Evolutionary conservation across 2,329 filamentous ascomycete genomes (phyloP), one percentile per base, ranked within the genome.

Genomic region (Nemania abortiva): DNA sequence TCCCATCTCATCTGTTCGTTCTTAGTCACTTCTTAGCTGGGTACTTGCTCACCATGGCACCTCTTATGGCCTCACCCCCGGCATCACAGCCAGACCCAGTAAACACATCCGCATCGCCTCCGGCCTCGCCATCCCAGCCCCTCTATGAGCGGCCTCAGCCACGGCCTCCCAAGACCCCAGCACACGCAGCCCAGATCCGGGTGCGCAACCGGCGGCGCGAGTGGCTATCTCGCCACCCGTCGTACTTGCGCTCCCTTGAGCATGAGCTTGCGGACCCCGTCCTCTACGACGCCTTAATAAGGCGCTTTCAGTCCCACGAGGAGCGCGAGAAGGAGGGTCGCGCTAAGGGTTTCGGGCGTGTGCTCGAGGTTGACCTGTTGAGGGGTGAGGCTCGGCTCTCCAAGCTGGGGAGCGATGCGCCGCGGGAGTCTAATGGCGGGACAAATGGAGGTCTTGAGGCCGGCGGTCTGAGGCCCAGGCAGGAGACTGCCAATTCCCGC

Each of bases 231-330:
- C 83, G 87, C 4, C 88, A 95, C 77, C 90, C 91, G 2, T 86
- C 88, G 63, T 97, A 97, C 81, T 92, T 95, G 77, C 72, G 79
- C 37, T 84, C 78, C 20, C 70, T 82, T 3, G 87, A 89, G 53
- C 87, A 88, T 67, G 87, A 89, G 74, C 81, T 89, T 45, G 84
- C 85, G 87, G 92, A 96, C 80, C 93, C 94, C 0, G 83, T 95
- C 9, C 87, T 97, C 37, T 97, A 97, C 83, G 92, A 97, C 79
- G 87, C 89, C 62, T 85, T 97, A 27, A 88, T 97, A 69, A 89
- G 93, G 61, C 89, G 89, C 60, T 95, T 94, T 78, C 92, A 95
- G 72, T 90, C 90, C 0, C 82, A 90, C 2, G 84, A 86, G 3
- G 93, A 97, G 81, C 89, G 93, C 62, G 89, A 94, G 77, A 86